A percentile compares a stretch with the other conserved stretches of the same genome.
Conservation (phyloP, 78 protist species). For the Tieghemostelium lacteum region DNA sequence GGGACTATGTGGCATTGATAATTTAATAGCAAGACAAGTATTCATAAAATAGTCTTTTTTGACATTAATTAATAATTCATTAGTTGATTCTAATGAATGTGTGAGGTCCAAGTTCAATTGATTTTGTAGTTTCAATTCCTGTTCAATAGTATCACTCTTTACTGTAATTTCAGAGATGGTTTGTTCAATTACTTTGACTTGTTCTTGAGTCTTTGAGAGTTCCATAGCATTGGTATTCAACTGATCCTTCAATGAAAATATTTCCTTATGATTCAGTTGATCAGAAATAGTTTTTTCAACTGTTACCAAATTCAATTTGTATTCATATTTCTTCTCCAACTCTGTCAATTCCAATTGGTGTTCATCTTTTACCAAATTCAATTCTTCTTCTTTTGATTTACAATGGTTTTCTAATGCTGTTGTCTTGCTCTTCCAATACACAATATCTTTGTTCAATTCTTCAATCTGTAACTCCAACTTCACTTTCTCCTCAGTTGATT, state of each 20-base stretch:
- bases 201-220: conserved; percentile 6
- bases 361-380: too few relatives aligned
- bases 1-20: conserved; percentile 33
- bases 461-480: conserved; percentile 22
- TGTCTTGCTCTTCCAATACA: too few relatives aligned
- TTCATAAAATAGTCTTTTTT: conserved; percentile 65
- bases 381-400: too few relatives aligned
- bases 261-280: conserved; percentile 4
- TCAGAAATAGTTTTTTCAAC: conserved; percentile 10
- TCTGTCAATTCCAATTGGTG: conserved; percentile 34
- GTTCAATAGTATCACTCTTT: conserved; percentile 13
- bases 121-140: neutral
- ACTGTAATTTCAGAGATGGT: neutral
- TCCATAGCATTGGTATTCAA: conserved; percentile 30
- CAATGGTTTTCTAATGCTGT: too few relatives aligned
- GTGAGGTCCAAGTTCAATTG: conserved; percentile 1
- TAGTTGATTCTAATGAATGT: conserved; percentile 13
- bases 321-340: conserved; percentile 37
- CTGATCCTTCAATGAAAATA: conserved; percentile 6
- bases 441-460: conserved; percentile 9
- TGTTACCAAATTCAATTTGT: neutral
- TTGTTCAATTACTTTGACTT: neutral
- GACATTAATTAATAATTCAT: conserved; percentile 16
- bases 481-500: conserved; percentile 7
- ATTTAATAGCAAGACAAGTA: conserved; percentile 62